These are phyloP conservation scores for Candida alai DNA, from an alignment of 805 yeast species.

Conservation along the genomic window DNA sequence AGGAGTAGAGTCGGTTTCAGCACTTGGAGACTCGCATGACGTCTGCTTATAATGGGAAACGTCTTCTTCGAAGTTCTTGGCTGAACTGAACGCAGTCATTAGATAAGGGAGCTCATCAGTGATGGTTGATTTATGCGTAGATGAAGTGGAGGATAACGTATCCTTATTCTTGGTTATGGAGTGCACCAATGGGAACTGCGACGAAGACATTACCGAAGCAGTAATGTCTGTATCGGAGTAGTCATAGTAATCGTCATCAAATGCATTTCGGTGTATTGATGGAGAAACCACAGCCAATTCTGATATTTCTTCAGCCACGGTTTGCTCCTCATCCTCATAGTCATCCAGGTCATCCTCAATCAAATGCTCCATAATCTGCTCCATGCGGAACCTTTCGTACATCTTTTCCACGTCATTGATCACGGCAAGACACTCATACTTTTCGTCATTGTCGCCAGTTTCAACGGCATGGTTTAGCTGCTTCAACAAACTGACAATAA, in stretches of 20 bases:
- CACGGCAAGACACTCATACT: constrained; percentile 64
- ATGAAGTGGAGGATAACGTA: background rate
- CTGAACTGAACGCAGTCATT: constrained; percentile 64
- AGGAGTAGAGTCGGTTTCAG: background rate
- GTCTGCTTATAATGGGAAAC: constrained; percentile 22
- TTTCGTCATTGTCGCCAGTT: constrained; percentile 50
- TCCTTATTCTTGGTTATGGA: constrained; percentile 30
- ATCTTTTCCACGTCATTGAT: constrained; percentile 69
- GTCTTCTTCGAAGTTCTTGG: constrained; percentile 55
- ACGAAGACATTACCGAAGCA: constrained; percentile 17
- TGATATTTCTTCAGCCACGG: background rate
- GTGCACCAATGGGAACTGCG: constrained; percentile 34
- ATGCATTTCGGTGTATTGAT: background rate
- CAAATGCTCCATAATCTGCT: constrained; percentile 20
- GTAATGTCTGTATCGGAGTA: constrained; percentile 4
- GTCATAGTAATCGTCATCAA: constrained; percentile 3
- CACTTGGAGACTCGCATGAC: constrained; percentile 5
- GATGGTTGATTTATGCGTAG: constrained; percentile 38
- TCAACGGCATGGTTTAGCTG: constrained; percentile 56
- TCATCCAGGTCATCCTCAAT: constrained; percentile 6
- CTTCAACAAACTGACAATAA: constrained; percentile 53
- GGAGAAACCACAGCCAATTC: background rate
- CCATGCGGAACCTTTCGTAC: constrained; percentile 53
- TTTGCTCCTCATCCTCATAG: background rate
- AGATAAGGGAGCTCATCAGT: constrained; percentile 63